Evolutionary conservation across 768 basidiomycete genomes (phyloP).

Genomic region (Pisolithus orientalis): DNA sequence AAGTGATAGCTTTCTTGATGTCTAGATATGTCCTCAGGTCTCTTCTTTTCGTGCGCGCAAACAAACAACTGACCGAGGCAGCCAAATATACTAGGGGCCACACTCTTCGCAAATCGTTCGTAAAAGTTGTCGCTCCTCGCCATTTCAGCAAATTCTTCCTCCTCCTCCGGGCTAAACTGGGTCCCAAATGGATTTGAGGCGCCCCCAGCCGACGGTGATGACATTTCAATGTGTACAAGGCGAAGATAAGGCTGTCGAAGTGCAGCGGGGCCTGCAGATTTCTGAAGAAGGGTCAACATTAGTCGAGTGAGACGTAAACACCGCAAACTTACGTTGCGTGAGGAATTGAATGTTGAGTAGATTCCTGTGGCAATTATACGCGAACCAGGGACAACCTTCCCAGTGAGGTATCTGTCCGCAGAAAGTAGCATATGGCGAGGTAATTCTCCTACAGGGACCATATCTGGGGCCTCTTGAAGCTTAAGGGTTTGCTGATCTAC

Average conservation of each 20-base stretch:
- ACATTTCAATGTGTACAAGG: conserved; percentile 85
- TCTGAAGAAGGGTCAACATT: conserved; percentile 34
- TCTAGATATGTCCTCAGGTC: conserved; percentile 43
- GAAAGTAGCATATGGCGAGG: conserved; percentile 93
- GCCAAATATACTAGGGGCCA: conserved; percentile 96
- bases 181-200: conserved; percentile 80
- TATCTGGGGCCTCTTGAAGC: conserved; percentile 97
- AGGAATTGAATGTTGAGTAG: conserved; percentile 91
- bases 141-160: conserved; percentile 93
- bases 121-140: conserved; percentile 85
- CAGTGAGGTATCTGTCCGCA: conserved; percentile 85
- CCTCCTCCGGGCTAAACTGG: conserved; percentile 91
- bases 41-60: neutral
- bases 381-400: conserved; percentile 93
- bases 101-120: conserved; percentile 88
- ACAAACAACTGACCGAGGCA: conserved; percentile 60
- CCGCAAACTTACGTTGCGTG: conserved; percentile 60
- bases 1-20: conserved; percentile 96
- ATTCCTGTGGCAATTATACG: conserved; percentile 93
- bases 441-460: conserved; percentile 98
- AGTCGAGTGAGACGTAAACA: neutral
- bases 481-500: conserved; percentile 96
- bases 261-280: conserved; percentile 79
- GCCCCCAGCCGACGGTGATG: conserved; percentile 68
- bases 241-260: conserved; percentile 93